Evolutionary conservation across 768 basidiomycete species (phyloP).

Genomic region (Rickenella mellea): DNA sequence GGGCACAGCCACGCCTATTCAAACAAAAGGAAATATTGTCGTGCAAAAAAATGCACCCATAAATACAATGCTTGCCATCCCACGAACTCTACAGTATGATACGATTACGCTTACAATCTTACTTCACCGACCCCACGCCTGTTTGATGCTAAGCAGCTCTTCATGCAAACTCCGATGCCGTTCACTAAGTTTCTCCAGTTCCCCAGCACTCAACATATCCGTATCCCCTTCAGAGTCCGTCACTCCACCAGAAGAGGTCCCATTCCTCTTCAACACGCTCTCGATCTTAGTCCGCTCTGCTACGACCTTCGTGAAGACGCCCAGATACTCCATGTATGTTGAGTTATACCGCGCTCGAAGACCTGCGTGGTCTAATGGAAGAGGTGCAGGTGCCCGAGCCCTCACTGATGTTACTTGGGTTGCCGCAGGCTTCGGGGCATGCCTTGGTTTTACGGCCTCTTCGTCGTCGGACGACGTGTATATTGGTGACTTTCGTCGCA

Average conservation of each 20-base stretch:
- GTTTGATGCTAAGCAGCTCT: conserved; percentile 45
- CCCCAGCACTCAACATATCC: conserved; percentile 45
- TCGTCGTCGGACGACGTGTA: conserved; percentile 65
- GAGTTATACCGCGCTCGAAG: conserved; percentile 45
- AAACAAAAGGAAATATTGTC: too few species aligned
- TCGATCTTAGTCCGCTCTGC: conserved; percentile 44
- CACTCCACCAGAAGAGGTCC: conserved; percentile 19
- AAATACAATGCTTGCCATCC: too few species aligned
- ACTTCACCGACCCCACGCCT: conserved; percentile 19
- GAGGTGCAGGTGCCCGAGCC: conserved; percentile 13
- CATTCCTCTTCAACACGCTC: conserved; percentile 34
- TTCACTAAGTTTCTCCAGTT: conserved; percentile 32
- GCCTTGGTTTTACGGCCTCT: conserved; percentile 19
- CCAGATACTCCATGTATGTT: conserved; percentile 43
- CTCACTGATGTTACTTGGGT: neutral
- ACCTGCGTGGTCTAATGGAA: conserved; percentile 38
- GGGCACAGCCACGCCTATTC: too few species aligned
- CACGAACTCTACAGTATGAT: too few species aligned
- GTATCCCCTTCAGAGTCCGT: conserved; percentile 47
- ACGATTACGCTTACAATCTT: too few species aligned
- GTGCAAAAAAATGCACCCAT: too few species aligned
- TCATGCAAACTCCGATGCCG: conserved; percentile 37
- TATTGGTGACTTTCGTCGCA: conserved; percentile 46
- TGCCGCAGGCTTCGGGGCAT: conserved; percentile 9
- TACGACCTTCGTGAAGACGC: conserved; percentile 34